These are phyloP conservation scores for Dalbergia cochinchinensis DNA, from an alignment of 306 rosid species.

Conservation along the genomic window DNA sequence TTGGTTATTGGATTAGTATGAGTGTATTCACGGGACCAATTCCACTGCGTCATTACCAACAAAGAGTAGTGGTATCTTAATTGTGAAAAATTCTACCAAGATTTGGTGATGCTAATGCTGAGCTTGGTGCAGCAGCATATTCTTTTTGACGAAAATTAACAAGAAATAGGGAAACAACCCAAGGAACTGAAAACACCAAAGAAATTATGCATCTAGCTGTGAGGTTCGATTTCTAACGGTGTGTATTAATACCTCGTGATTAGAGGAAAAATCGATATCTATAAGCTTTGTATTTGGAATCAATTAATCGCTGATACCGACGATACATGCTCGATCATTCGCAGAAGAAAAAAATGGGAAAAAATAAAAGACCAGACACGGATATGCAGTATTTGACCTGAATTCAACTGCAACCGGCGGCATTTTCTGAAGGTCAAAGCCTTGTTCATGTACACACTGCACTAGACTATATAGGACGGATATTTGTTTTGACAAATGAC, in stretches of 20 bases:
- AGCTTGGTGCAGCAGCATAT: neutral
- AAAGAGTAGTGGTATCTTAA: too few species aligned
- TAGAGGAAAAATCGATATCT: neutral
- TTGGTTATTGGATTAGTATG: too few species aligned
- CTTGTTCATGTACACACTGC: slow-evolving; percentile 32
- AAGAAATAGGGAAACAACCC: neutral
- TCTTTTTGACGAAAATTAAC: slow-evolving; percentile 1
- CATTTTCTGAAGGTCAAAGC: slow-evolving; percentile 34
- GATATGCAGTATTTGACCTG: slow-evolving; percentile 9
- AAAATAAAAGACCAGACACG: neutral
- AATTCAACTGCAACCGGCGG: slow-evolving; percentile 6
- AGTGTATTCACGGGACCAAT: too few species aligned
- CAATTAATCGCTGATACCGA: too few species aligned
- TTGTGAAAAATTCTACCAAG: neutral
- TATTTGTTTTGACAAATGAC: too few species aligned
- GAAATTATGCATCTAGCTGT: too few species aligned
- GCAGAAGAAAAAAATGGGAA: neutral
- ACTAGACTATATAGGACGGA: neutral
- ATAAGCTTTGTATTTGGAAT: too few species aligned
- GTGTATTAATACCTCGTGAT: too few species aligned
- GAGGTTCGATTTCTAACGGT: too few species aligned
- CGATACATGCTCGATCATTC: too few species aligned
- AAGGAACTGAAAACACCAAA: neutral
- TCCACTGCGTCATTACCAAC: too few species aligned
- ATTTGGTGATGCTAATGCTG: neutral